phyloP scores from a whole-genome alignment of 2,329 filamentous ascomycete species.

The Botrytis tulipae region DNA sequence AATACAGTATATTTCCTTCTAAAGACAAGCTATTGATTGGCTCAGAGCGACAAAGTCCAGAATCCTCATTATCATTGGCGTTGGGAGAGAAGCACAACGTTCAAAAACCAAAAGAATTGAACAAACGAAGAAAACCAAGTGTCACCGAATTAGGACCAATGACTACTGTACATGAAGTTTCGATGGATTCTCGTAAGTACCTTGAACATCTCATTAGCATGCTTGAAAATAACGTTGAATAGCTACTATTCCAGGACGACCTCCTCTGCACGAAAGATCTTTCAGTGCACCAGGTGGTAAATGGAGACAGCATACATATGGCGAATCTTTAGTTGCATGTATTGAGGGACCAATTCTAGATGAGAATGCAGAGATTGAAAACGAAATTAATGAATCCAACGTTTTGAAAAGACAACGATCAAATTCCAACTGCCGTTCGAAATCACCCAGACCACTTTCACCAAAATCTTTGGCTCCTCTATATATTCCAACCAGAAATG shows the following conservation, averaged over 20 bases:
- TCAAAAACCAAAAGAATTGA: constrained; percentile 57
- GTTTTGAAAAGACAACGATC: constrained; percentile 3
- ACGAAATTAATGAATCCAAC: constrained; percentile 6
- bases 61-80: constrained; percentile 43
- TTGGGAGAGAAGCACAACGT: constrained; percentile 38
- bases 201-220: neutral
- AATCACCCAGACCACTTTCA: constrained; percentile 45
- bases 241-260: constrained; percentile 68
- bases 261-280: constrained; percentile 62
- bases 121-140: constrained; percentile 60
- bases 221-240: constrained; percentile 21
- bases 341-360: constrained; percentile 39
- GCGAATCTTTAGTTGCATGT: constrained; percentile 37
- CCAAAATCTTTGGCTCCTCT: constrained; percentile 56
- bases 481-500: constrained; percentile 48
- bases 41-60: constrained; percentile 46
- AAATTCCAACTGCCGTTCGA: neutral
- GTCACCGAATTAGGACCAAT: constrained; percentile 64
- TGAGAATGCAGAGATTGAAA: constrained; percentile 39
- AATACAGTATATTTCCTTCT: constrained; percentile 62
- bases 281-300: constrained; percentile 56
- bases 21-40: constrained; percentile 42
- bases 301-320: constrained; percentile 47
- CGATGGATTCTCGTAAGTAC: constrained; percentile 68
- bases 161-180: constrained; percentile 65